These are phyloP conservation scores for Fusarium verrucosum DNA, from an alignment of 2,329 filamentous ascomycete species.

Conservation along the genomic window DNA sequence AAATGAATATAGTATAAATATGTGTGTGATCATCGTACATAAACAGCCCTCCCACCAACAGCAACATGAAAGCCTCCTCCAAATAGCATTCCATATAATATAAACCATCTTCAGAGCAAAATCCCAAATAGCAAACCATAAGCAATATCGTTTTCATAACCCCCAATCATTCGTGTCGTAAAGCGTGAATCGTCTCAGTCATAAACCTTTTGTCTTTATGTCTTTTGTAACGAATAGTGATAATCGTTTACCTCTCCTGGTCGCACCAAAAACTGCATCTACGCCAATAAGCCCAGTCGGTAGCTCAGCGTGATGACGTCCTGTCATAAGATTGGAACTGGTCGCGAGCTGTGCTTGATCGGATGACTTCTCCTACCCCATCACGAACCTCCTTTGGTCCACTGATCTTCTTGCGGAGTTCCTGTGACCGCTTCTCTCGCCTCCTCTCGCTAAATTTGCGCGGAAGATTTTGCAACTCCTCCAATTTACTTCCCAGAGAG, in stretches of 20 bases:
- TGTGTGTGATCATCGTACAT: constrained; percentile 32
- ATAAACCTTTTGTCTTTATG: constrained; percentile 35
- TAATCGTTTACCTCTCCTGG: not conserved
- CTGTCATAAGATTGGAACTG: constrained; percentile 21
- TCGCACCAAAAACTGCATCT: not conserved
- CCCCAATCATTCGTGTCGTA: constrained; percentile 39
- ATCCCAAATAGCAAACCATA: constrained; percentile 27
- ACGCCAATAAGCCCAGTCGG: not conserved
- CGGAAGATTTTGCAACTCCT: constrained; percentile 63
- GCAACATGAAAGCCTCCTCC: constrained; percentile 29
- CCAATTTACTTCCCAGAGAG: constrained; percentile 59
- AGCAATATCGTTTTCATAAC: constrained; percentile 27
- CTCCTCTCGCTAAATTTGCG: constrained; percentile 66
- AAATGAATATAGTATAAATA: constrained; percentile 25
- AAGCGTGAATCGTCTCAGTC: constrained; percentile 43
- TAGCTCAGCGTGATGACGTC: constrained; percentile 2
- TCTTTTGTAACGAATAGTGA: not conserved
- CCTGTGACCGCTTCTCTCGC: constrained; percentile 66
- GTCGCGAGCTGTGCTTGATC: constrained; percentile 48
- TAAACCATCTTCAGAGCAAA: constrained; percentile 27
- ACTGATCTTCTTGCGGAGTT: constrained; percentile 69
- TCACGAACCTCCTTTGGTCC: constrained; percentile 66
- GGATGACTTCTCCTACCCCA: constrained; percentile 66
- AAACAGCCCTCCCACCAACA: constrained; percentile 17
- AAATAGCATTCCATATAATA: constrained; percentile 20